Evolutionary conservation across 2,329 filamentous ascomycete genomes (phyloP).

Genomic region (Tolypocladium paradoxum): DNA sequence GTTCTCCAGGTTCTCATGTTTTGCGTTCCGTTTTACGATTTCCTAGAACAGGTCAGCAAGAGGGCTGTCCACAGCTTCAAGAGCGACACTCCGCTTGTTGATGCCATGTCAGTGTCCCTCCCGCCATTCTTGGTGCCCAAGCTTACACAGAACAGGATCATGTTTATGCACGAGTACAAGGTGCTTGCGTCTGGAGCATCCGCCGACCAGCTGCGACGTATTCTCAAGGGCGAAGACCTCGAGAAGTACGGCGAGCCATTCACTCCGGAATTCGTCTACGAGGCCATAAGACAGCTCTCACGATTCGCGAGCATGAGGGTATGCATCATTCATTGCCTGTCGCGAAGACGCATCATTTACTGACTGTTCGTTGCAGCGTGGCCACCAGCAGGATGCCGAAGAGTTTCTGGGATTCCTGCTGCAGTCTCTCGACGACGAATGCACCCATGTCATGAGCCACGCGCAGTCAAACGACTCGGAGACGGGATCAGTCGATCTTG

Average conservation of each 20-base stretch:
- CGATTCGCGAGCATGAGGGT: constrained; percentile 89
- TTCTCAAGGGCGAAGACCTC: constrained; percentile 71
- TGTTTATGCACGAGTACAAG: constrained; percentile 90
- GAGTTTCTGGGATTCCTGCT: constrained; percentile 92
- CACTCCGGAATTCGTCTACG: constrained; percentile 89
- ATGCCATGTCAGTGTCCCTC: constrained; percentile 61
- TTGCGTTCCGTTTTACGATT: constrained; percentile 88
- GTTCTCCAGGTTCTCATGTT: constrained; percentile 92
- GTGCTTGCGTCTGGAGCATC: constrained; percentile 70
- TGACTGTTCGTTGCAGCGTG: constrained; percentile 44
- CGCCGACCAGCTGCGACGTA: constrained; percentile 59
- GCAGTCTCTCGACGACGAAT: constrained; percentile 89
- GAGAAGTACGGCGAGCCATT: constrained; percentile 88
- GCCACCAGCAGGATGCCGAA: constrained; percentile 95
- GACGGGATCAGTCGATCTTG: constrained; percentile 19
- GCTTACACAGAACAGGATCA: constrained; percentile 49
- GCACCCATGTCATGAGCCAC: constrained; percentile 56
- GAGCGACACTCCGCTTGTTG: constrained; percentile 83
- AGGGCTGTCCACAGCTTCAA: constrained; percentile 86
- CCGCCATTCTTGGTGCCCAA: neutral
- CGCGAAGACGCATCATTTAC: neutral
- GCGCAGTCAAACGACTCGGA: constrained; percentile 30
- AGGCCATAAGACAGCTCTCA: constrained; percentile 76
- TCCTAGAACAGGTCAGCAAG: constrained; percentile 77
- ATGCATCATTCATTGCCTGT: constrained; percentile 22